phyloP scores from a whole-genome alignment of 768 basidiomycete genomes.

The Panellus pusillus region DNA sequence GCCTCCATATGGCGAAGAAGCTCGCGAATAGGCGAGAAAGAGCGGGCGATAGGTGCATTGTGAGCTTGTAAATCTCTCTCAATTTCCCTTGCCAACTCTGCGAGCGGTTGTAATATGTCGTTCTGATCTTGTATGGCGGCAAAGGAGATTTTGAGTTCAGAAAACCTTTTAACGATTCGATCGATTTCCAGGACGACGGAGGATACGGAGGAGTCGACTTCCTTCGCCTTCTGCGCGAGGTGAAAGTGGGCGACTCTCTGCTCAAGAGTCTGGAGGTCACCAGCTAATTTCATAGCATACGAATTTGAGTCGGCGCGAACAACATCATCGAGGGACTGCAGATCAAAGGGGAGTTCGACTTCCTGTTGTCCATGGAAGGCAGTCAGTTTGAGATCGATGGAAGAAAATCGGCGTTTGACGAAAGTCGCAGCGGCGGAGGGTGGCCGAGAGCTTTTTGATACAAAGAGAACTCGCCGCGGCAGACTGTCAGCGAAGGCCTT shows the following conservation, averaged over 20 bases:
- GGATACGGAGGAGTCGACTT: slow-evolving; percentile 46
- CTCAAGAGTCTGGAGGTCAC: slow-evolving; percentile 50
- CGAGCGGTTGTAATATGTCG: slow-evolving; percentile 37
- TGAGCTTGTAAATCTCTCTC: slow-evolving; percentile 35
- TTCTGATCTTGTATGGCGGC: slow-evolving; percentile 26
- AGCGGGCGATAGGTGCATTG: slow-evolving; percentile 41
- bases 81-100: slow-evolving; percentile 34
- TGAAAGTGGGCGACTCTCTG: slow-evolving; percentile 49
- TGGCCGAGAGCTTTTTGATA: slow-evolving; percentile 37
- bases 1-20: slow-evolving; percentile 58
- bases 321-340: slow-evolving; percentile 57
- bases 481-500: slow-evolving; percentile 50
- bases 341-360: slow-evolving; percentile 54
- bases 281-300: slow-evolving; percentile 62
- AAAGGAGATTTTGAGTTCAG: slow-evolving; percentile 37
- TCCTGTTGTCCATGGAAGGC: slow-evolving; percentile 30
- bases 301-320: slow-evolving; percentile 71
- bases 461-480: slow-evolving; percentile 54
- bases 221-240: slow-evolving; percentile 53
- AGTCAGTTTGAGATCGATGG: slow-evolving; percentile 37
- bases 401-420: slow-evolving; percentile 37
- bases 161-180: slow-evolving; percentile 39
- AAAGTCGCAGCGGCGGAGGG: slow-evolving; percentile 22
- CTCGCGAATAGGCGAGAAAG: slow-evolving; percentile 55
- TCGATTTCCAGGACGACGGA: slow-evolving; percentile 39